phyloP scores from a whole-genome alignment of 208 protist species.

The Wallacemonas rigidus region DNA sequence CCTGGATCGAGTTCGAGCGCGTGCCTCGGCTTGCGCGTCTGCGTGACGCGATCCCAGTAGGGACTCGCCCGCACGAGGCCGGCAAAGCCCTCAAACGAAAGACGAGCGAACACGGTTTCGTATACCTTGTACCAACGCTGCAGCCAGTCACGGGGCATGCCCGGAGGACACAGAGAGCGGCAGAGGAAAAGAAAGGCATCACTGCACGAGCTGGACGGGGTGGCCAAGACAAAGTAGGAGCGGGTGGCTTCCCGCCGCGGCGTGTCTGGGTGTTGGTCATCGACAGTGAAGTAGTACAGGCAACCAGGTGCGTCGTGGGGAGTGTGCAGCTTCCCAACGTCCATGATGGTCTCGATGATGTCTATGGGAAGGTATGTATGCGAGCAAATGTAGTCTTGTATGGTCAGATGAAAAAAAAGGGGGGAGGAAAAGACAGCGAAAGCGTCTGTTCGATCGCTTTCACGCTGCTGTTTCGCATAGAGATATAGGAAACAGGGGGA shows the following conservation, averaged over 20 bases:
- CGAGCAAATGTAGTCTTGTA: too few species aligned
- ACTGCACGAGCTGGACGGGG: slow-evolving; percentile 30
- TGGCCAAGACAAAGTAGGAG: slow-evolving; percentile 66
- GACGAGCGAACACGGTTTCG: slow-evolving; percentile 44
- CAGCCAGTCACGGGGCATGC: slow-evolving; percentile 22
- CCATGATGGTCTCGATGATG: slow-evolving; percentile 25
- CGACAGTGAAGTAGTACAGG: slow-evolving; percentile 73
- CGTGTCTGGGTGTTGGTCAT: slow-evolving; percentile 50
- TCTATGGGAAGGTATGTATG: background rate
- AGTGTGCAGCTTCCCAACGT: slow-evolving; percentile 49
- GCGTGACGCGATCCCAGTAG: slow-evolving; percentile 9
- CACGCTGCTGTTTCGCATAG: too few species aligned
- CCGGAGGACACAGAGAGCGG: slow-evolving; percentile 41
- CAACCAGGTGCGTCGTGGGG: background rate
- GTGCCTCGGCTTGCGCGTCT: background rate
- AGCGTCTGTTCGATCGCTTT: too few species aligned
- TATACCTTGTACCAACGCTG: slow-evolving; percentile 60
- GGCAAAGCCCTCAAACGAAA: slow-evolving; percentile 52
- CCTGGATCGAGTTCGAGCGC: background rate
- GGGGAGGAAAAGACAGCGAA: too few species aligned
- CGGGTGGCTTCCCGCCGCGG: slow-evolving; percentile 30
- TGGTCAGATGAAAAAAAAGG: too few species aligned
- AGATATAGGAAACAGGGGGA: too few species aligned
- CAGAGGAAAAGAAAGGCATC: slow-evolving; percentile 60
- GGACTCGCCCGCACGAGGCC: slow-evolving; percentile 28